Conservation (phyloP, 2,329 filamentous ascomycete genomes). For the Aspergillaceae sp. region DNA sequence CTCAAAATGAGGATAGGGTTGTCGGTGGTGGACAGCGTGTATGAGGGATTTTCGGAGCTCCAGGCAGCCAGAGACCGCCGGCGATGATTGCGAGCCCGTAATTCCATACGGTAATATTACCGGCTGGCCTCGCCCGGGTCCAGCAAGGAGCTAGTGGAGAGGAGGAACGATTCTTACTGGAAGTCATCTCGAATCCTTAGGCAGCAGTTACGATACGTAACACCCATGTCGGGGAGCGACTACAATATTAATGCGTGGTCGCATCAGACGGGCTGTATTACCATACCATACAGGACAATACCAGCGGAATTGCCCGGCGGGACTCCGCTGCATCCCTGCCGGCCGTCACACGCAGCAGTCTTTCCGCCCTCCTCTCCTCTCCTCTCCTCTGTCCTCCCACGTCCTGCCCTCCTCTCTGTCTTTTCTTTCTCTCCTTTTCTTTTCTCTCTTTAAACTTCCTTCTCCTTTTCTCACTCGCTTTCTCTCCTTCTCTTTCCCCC, state of each 20-base stretch:
- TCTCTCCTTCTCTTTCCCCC: conserved; percentile 26
- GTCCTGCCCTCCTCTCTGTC: conserved; percentile 2
- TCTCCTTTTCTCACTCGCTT: conserved; percentile 42
- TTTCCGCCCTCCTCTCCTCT: conserved; percentile 4
- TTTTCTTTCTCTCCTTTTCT: conserved; percentile 6
- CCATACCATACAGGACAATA: conserved; percentile 4
- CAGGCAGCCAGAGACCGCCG: no score
- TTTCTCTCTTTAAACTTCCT: conserved; percentile 5
- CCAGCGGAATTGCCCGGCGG: conserved; percentile 20
- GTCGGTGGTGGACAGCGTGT: neutral
- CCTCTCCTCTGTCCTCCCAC: conserved; percentile 7
- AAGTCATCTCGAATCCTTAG: neutral
- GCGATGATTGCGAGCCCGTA: no score
- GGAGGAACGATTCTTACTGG: neutral
- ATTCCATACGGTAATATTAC: neutral
- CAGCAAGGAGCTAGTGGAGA: neutral
- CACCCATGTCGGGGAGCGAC: no score
- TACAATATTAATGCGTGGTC: no score
- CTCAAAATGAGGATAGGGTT: no score
- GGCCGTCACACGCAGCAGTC: conserved; percentile 2
- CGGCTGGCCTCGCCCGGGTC: neutral
- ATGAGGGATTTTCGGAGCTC: conserved; percentile 17
- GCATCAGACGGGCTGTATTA: no score
- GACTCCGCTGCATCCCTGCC: conserved; percentile 12
- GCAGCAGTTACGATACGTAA: neutral